Percentiles rank a stretch among this genome's conserved stretches.
phyloP scores from a whole-genome alignment of 2,329 filamentous ascomycete species.

The Tolypocladium endophyticum region DNA sequence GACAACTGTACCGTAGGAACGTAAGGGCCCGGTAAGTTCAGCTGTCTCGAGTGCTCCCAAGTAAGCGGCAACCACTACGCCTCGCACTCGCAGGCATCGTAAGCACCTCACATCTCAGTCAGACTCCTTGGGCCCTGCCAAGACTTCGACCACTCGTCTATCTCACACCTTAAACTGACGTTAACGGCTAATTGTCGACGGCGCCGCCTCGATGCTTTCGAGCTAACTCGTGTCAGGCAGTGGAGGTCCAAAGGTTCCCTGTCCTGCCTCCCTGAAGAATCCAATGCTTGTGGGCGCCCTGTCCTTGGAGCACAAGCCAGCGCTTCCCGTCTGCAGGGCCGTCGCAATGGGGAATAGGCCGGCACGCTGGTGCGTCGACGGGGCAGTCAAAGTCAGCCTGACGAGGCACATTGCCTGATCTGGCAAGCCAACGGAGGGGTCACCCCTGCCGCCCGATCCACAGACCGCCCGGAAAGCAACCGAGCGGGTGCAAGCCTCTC shows the following conservation, averaged over 20 bases:
- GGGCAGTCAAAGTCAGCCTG: constrained; percentile 5
- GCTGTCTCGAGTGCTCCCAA: too few relatives aligned
- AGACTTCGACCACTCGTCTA: background rate
- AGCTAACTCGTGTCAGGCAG: background rate
- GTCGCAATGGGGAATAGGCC: background rate
- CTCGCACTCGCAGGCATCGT: background rate
- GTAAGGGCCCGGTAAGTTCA: too few relatives aligned
- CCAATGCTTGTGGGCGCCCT: background rate
- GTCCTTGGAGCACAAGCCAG: background rate
- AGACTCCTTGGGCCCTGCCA: background rate
- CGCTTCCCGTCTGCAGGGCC: background rate
- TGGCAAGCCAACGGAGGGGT: background rate
- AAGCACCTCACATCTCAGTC: background rate
- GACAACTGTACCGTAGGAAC: too few relatives aligned
- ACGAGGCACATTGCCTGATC: constrained; percentile 3
- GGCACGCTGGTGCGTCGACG: background rate
- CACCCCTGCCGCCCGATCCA: background rate
- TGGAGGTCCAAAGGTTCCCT: background rate
- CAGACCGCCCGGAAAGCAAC: background rate
- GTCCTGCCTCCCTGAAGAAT: background rate
- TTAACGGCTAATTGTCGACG: background rate
- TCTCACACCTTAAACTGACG: background rate
- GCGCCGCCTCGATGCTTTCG: background rate
- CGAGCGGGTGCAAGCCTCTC: background rate
- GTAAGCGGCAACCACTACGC: background rate